Evolutionary conservation across 2,329 filamentous ascomycete genomes (phyloP), one percentile per base, ranked within the genome.

Genomic region (Nothophaeocryptopus gaeumannii): DNA sequence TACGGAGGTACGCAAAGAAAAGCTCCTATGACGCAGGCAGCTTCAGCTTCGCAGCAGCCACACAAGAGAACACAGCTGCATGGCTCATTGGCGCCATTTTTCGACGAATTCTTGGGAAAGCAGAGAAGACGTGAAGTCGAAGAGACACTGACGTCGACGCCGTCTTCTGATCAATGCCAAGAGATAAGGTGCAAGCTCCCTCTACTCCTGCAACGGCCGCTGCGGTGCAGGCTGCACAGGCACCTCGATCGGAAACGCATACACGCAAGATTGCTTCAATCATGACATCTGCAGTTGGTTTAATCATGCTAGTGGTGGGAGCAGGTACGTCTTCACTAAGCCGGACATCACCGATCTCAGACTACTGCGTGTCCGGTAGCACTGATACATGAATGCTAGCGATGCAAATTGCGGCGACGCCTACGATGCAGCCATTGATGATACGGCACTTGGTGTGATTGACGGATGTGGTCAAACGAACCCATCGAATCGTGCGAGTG

Each of bases 211-310:
- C 48, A 77, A 77, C 45, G 75, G 75, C 1, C 67, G 75, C 29
- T 78, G 76, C 31, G 75, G 76, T 20, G 72, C 70, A 8, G 75
- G 74, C 0, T 78, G 75, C 41, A 67, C 60, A 1, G 75, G 75
- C 5, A 40, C 62, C 4, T 66, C 73, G 1, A 1, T 78, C 7
- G 75, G 75, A 2, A 75, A 77, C 31, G 73, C 64, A 3, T 78
- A 78, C 49, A 77, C 75, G 0, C 75, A 77, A 52, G 73, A 78
- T 42, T 78, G 76, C 57, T 78, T 74, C 55, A 72, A 70, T 0
- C 76, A 78, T 46, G 76, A 78, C 41, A 71, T 78, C 10, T 78
- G 76, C 59, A 77, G 74, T 3, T 78, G 74, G 54, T 78, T 78
- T 51, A 71, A 78, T 29, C 72, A 72, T 43, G 74, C 75, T 1